Evolutionary conservation across 1,139 yeast species (phyloP).

Genomic region (Sugiyamaella novakii): DNA sequence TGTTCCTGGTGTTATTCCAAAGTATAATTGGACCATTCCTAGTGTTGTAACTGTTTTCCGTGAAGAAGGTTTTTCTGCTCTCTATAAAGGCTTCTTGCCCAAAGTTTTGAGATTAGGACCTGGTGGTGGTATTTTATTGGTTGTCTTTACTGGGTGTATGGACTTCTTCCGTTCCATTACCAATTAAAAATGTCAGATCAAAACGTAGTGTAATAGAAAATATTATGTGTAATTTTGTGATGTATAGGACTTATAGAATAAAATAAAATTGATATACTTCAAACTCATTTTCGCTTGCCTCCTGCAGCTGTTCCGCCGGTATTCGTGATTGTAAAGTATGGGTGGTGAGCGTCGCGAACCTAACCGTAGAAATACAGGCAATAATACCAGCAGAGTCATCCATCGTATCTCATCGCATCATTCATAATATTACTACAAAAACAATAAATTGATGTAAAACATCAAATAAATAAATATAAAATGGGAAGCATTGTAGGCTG

Average conservation of each 20-base stretch:
- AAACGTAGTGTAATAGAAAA: neutral
- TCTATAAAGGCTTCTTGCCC: constrained; percentile 93
- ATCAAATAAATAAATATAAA: too few relatives aligned
- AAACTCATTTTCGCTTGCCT: too few relatives aligned
- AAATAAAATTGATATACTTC: neutral
- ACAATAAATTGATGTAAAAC: too few relatives aligned
- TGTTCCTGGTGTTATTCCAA: constrained; percentile 61
- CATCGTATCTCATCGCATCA: too few relatives aligned
- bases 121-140: constrained; percentile 97
- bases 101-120: constrained; percentile 98
- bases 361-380: too few relatives aligned
- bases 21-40: constrained; percentile 92
- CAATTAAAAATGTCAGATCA: constrained; percentile 35
- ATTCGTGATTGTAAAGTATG: too few relatives aligned
- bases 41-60: constrained; percentile 71
- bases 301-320: too few relatives aligned
- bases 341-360: too few relatives aligned
- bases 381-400: too few relatives aligned
- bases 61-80: constrained; percentile 82
- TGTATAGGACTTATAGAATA: constrained; percentile 9
- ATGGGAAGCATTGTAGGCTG: too few relatives aligned
- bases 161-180: constrained; percentile 82
- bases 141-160: constrained; percentile 92
- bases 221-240: too few relatives aligned
- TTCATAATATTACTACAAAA: too few relatives aligned